These are phyloP conservation scores for Hemerocallis citrina DNA, from an alignment of 106 monocot genomes.

Conservation along the genomic window DNA sequence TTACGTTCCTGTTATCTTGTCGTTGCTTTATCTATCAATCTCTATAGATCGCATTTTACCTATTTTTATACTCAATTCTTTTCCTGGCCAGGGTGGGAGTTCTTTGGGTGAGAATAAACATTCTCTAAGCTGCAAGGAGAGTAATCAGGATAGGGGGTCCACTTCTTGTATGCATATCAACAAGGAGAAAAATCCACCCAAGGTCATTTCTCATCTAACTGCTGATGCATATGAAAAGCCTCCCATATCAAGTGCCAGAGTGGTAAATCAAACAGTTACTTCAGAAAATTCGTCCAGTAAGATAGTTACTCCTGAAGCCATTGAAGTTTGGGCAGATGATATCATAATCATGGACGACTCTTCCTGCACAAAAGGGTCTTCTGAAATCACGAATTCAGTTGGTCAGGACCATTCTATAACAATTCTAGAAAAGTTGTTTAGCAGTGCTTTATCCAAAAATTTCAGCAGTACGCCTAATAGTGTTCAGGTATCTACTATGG, in stretches of 20 bases:
- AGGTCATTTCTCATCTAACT: background rate
- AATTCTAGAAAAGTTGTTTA: slow-evolving; percentile 52
- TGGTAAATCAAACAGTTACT: background rate
- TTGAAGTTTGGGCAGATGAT: slow-evolving; percentile 26
- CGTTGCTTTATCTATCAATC: no score
- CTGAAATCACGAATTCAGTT: slow-evolving; percentile 12
- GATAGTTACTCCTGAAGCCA: slow-evolving; percentile 11
- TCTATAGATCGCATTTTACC: no score
- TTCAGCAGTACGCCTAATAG: slow-evolving; percentile 2
- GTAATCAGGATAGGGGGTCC: slow-evolving; percentile 1
- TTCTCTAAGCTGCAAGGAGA: slow-evolving; percentile 1
- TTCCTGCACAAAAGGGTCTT: slow-evolving; percentile 12
- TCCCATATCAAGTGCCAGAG: background rate
- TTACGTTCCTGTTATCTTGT: no score
- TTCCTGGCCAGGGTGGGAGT: background rate
- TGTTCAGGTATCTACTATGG: slow-evolving; percentile 31
- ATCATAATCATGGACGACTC: slow-evolving; percentile 7
- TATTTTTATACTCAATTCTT: no score
- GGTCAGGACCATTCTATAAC: slow-evolving; percentile 21
- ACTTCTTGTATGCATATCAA: background rate
- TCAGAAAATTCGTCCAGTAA: slow-evolving; percentile 11
- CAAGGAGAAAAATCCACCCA: background rate
- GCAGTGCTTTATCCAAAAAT: slow-evolving; percentile 20
- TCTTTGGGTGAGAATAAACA: background rate
- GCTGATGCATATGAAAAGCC: slow-evolving; percentile 9